Percentiles rank a stretch among this genome's conserved stretches.
Conservation (phyloP, 2,329 filamentous ascomycete genomes). For the Colletotrichum ledebouriae region DNA sequence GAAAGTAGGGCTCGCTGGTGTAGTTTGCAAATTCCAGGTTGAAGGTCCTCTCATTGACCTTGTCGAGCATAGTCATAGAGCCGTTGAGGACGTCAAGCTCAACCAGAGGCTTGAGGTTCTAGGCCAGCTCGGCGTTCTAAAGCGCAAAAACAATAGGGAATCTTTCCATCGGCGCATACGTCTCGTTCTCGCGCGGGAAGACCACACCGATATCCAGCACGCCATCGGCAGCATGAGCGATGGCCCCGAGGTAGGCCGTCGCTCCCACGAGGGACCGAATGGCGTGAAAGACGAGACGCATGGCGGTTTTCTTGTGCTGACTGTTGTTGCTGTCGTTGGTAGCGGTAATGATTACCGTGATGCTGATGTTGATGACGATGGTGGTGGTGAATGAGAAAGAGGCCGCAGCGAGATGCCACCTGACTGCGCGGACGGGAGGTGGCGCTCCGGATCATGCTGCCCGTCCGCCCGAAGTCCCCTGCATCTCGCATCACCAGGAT, state of each 20-base stretch:
- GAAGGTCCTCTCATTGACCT: neutral
- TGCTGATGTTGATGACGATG: constrained; percentile 1
- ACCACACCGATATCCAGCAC: constrained; percentile 48
- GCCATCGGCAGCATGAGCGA: constrained; percentile 28
- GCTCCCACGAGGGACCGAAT: constrained; percentile 10
- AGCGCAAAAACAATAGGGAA: constrained; percentile 50
- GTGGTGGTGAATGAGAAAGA: neutral
- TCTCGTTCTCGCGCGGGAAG: constrained; percentile 50
- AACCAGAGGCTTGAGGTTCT: constrained; percentile 37
- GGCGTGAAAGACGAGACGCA: neutral
- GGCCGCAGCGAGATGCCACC: neutral
- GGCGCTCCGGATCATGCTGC: too few relatives aligned
- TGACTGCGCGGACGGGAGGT: too few relatives aligned
- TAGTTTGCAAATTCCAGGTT: constrained; percentile 11
- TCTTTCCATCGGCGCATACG: constrained; percentile 45
- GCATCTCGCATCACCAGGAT: neutral
- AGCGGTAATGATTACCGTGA: neutral
- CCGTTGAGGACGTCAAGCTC: constrained; percentile 20
- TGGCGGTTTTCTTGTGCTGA: neutral
- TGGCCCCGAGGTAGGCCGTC: constrained; percentile 31
- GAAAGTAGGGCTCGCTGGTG: constrained; percentile 35
- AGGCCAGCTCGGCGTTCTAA: constrained; percentile 45
- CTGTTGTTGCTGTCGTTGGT: neutral
- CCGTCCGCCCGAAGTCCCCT: constrained; percentile 1
- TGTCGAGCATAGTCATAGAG: constrained; percentile 21